Percentiles rank a stretch among this genome's conserved stretches.
phyloP scores from a whole-genome alignment of 805 yeast genomes.

The Saccharomyces paradoxus region DNA sequence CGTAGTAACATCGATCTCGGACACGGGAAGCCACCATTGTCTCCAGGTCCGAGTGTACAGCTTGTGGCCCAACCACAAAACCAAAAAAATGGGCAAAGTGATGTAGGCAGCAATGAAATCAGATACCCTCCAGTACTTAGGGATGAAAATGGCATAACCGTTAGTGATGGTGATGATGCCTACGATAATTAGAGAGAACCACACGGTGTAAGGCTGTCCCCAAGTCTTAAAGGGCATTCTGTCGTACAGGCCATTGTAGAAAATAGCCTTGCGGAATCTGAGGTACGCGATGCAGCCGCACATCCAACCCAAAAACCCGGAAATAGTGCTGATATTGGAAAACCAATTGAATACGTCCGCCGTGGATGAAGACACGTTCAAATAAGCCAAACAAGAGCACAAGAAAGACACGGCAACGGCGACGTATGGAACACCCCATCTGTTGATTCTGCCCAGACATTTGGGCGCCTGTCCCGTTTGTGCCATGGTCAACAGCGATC shows the following conservation, averaged over 20 bases:
- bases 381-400: conserved; percentile 41
- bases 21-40: conserved; percentile 41
- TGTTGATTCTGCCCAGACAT: conserved; percentile 40
- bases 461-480: conserved; percentile 46
- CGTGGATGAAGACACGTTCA: conserved; percentile 47
- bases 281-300: conserved; percentile 44
- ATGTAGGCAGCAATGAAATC: conserved; percentile 69
- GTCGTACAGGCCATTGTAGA: conserved; percentile 42
- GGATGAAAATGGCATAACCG: conserved; percentile 60
- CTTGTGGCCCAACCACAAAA: conserved; percentile 53
- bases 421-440: conserved; percentile 49
- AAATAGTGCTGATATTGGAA: conserved; percentile 54
- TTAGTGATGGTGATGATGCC: conserved; percentile 55
- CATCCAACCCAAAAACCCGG: conserved; percentile 62
- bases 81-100: conserved; percentile 39
- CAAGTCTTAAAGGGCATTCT: conserved; percentile 51
- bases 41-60: conserved; percentile 37
- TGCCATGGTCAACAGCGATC: conserved; percentile 39
- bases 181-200: conserved; percentile 43
- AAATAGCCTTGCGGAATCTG: conserved; percentile 58
- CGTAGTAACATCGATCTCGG: conserved; percentile 51
- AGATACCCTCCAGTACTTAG: conserved; percentile 38
- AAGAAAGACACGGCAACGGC: conserved; percentile 12
- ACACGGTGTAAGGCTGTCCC: conserved; percentile 52
- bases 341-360: conserved; percentile 55